Conservation (phyloP, 2,329 filamentous ascomycete genomes). For the Arthrobotrys sinensis region DNA sequence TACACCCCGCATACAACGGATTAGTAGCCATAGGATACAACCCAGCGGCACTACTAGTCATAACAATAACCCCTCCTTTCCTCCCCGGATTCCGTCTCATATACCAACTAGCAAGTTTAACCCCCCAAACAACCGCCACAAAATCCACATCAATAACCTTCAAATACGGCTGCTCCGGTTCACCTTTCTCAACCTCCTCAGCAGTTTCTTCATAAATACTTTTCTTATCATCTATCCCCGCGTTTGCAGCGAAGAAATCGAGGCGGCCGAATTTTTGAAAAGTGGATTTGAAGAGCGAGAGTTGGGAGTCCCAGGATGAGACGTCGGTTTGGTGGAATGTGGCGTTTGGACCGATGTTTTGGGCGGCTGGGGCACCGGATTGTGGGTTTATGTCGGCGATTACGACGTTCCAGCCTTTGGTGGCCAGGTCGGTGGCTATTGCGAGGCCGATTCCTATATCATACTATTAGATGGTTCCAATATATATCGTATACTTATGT, state of each 20-base stretch:
- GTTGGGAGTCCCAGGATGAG: slow-evolving; percentile 67
- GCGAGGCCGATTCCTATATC: slow-evolving; percentile 67
- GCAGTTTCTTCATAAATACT: slow-evolving; percentile 66
- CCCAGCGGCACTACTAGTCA: slow-evolving; percentile 67
- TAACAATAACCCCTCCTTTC: slow-evolving; percentile 67
- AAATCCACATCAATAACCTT: slow-evolving; percentile 68
- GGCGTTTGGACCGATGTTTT: slow-evolving; percentile 45
- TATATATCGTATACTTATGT: not conserved
- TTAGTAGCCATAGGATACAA: slow-evolving; percentile 64
- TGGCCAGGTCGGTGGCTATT: slow-evolving; percentile 68
- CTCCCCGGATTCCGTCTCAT: slow-evolving; percentile 66
- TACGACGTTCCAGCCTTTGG: slow-evolving; percentile 68
- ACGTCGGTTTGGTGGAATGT: slow-evolving; percentile 66
- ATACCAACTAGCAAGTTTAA: slow-evolving; percentile 69
- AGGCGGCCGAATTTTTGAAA: slow-evolving; percentile 68
- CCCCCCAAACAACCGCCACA: slow-evolving; percentile 68
- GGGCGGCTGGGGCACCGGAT: slow-evolving; percentile 34
- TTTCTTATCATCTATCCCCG: slow-evolving; percentile 68
- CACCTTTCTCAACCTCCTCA: slow-evolving; percentile 65
- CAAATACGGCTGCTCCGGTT: slow-evolving; percentile 67
- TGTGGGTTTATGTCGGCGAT: slow-evolving; percentile 69
- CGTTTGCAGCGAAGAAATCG: slow-evolving; percentile 69
- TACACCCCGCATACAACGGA: slow-evolving; percentile 57
- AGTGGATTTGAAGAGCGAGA: slow-evolving; percentile 67
- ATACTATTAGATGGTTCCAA: too few relatives aligned